Conservation (phyloP, 2,329 filamentous ascomycete species). For the Passalora sequoiae region DNA sequence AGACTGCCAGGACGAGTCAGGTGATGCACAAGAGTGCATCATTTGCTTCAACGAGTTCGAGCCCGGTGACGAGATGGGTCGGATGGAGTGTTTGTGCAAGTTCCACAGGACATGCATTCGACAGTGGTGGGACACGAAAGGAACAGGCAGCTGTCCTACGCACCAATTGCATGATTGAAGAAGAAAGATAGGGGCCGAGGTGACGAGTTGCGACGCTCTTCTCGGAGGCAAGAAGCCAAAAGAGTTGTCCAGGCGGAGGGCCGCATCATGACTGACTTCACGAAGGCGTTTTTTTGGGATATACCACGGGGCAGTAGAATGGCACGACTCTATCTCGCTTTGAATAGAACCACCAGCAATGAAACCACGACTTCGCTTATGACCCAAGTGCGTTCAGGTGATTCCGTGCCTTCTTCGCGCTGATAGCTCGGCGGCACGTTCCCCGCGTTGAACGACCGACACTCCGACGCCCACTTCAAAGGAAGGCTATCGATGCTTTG, state of each 20-base stretch:
- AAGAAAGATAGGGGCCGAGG: neutral
- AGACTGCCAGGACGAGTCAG: constrained; percentile 52
- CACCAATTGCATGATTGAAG: constrained; percentile 48
- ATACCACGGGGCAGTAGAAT: constrained; percentile 3
- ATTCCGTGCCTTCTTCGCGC: too few species aligned
- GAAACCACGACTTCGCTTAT: too few species aligned
- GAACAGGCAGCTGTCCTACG: constrained; percentile 55
- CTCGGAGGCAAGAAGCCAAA: too few species aligned
- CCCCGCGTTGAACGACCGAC: too few species aligned
- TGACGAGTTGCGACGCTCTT: too few species aligned
- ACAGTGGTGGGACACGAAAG: constrained; percentile 55
- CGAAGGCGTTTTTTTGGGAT: constrained; percentile 1
- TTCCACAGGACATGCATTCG: constrained; percentile 59
- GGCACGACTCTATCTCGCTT: too few species aligned
- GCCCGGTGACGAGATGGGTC: constrained; percentile 53
- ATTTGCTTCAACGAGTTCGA: constrained; percentile 63
- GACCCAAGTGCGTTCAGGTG: too few species aligned
- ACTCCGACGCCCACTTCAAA: too few species aligned
- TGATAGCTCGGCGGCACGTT: too few species aligned
- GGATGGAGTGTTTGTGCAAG: constrained; percentile 60
- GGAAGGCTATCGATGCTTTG: too few species aligned
- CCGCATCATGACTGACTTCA: neutral
- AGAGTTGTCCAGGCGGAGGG: too few species aligned
- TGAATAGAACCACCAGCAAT: too few species aligned
- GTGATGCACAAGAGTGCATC: constrained; percentile 52